Conservation (phyloP, 2,329 filamentous ascomycete species). For the Myriosclerotinia duriaeana region DNA sequence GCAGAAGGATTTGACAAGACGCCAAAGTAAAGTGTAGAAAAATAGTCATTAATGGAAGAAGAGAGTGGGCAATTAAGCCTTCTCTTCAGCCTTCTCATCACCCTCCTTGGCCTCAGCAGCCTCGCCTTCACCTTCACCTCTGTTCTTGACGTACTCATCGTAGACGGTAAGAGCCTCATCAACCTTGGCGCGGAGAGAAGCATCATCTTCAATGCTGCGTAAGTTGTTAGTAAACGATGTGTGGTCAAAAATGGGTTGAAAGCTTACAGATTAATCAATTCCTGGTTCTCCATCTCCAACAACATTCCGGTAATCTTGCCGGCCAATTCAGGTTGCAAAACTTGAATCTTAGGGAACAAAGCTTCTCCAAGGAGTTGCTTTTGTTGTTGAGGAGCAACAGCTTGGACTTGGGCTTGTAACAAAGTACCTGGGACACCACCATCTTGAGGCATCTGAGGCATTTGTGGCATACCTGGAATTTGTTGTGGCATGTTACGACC, state of each 20-base stretch:
- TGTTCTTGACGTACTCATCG: slow-evolving; percentile 91
- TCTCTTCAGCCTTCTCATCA: slow-evolving; percentile 51
- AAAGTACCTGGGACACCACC: slow-evolving; percentile 42
- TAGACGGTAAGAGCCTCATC: slow-evolving; percentile 96
- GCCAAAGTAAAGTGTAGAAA: slow-evolving; percentile 33
- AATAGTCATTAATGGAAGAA: slow-evolving; percentile 31
- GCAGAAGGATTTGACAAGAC: slow-evolving; percentile 38
- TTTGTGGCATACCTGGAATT: slow-evolving; percentile 36
- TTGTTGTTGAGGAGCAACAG: slow-evolving; percentile 69
- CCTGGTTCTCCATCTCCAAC: slow-evolving; percentile 96
- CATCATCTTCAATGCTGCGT: slow-evolving; percentile 80
- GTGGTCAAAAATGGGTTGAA: slow-evolving; percentile 19
- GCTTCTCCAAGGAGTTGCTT: slow-evolving; percentile 98
- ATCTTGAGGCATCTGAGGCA: slow-evolving; percentile 29
- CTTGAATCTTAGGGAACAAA: slow-evolving; percentile 97
- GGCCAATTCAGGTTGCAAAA: slow-evolving; percentile 89
- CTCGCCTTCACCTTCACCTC: slow-evolving; percentile 42
- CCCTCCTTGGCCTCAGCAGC: slow-evolving; percentile 48
- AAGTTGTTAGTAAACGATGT: slow-evolving; percentile 36
- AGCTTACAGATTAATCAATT: slow-evolving; percentile 93
- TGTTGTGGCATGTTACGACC: slow-evolving; percentile 42
- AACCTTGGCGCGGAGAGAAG: slow-evolving; percentile 89
- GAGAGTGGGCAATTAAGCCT: slow-evolving; percentile 48
- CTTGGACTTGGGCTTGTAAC: slow-evolving; percentile 58
- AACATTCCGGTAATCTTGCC: slow-evolving; percentile 99